Percentiles rank a stretch among this genome's conserved stretches.
Conservation (phyloP, 257 asterid species). For the Eucommia ulmoides region DNA sequence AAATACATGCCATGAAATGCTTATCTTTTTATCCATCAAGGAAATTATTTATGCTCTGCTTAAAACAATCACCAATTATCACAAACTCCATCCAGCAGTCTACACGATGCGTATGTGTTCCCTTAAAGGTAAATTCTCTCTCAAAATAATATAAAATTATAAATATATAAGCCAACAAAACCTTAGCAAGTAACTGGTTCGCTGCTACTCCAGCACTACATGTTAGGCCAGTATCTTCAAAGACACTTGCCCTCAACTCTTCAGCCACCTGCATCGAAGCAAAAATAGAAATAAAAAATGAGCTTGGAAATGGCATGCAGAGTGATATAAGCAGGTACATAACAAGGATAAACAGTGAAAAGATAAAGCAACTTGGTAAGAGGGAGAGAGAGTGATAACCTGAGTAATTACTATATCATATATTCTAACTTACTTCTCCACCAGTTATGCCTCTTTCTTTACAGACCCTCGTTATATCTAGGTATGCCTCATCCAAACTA, state of each 20-base stretch:
- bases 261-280: slow-evolving; percentile 54
- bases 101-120: too few species aligned
- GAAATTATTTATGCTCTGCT: too few species aligned
- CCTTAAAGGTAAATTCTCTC: too few species aligned
- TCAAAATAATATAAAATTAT: too few species aligned
- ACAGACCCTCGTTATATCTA: slow-evolving; percentile 77
- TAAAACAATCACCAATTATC: too few species aligned
- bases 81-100: too few species aligned
- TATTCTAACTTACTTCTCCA: slow-evolving; percentile 54
- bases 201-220: slow-evolving; percentile 97
- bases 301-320: slow-evolving; percentile 2
- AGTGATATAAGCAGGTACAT: not conserved
- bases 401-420: slow-evolving; percentile 7
- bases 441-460: slow-evolving; percentile 50
- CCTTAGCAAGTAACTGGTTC: slow-evolving; percentile 95
- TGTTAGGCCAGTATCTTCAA: slow-evolving; percentile 80
- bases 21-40: too few species aligned
- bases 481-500: slow-evolving; percentile 99
- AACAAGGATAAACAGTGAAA: slow-evolving; percentile 10
- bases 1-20: too few species aligned
- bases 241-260: slow-evolving; percentile 66
- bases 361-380: not conserved
- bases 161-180: slow-evolving; percentile 19
- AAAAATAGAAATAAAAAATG: too few species aligned
- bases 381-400: slow-evolving; percentile 5